Base-by-base conservation (phyloP, 768 basidiomycete genomes). In the Grammothele lineata region DNA sequence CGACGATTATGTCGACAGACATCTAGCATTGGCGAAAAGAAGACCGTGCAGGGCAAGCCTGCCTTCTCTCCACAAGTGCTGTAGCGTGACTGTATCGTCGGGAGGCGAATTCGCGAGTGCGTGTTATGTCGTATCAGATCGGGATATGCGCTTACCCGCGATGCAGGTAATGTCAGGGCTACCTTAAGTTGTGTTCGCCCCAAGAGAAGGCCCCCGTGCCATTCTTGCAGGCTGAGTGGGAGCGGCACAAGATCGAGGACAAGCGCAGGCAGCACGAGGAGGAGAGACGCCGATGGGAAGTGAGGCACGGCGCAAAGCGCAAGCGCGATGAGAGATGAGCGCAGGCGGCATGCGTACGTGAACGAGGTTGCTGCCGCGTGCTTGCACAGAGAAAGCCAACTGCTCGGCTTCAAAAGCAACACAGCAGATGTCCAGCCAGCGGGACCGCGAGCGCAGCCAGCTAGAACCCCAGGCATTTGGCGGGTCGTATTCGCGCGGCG, bases 361-460 rank as follows among this genome's bases (percentile, higher is more conserved):
- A 83, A 84, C 40, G 78, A 82, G 61, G 70, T 89, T 14, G 70
- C 69, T 30, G 83, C 82, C 24, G 67, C 85, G 3, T 72, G 87
- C 53, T 50, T 69, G 34, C 69, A 87, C 55, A 76, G 83, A 50
- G 85, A 88, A 58, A 66, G 71, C 3, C 65, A 26, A 58, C 65
- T 40, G 37, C 57, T 27, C 46, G 63, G 48, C 47, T 61, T 34
- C 40, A 40, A 10, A 48, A 62, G 40, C 47, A 56, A 32, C 54
- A 52, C 27, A 45, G 60, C 40, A 51, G 62, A 47, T 57, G 64
- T 45, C 51, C 7, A 45, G 46, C n/a, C 49, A 51, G 50, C 51
- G 51, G 50, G 55, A 56, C 30, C 47, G 55, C 17, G 44, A 50
- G 30, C 45, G 43, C n/a, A 35, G 38, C 19, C 48, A 50, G 19